A percentile compares a stretch with the other conserved stretches of the same genome.
These are phyloP conservation scores for Venturia asperata DNA, from an alignment of 2,329 filamentous ascomycete species.

Conservation along the genomic window DNA sequence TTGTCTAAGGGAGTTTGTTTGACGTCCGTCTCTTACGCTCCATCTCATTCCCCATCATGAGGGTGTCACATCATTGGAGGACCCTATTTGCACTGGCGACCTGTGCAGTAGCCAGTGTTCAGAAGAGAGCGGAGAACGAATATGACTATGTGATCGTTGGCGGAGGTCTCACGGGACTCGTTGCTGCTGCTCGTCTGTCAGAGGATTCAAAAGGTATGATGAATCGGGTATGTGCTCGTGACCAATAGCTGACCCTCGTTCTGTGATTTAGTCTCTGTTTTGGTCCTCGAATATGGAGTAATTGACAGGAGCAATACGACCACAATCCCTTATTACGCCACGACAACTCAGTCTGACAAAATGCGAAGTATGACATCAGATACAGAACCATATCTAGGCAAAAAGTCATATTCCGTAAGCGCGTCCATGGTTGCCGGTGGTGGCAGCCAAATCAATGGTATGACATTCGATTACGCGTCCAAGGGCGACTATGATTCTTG, in stretches of 20 bases:
- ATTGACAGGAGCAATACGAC: neutral
- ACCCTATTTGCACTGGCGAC: neutral
- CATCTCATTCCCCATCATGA: neutral
- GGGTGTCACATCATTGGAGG: neutral
- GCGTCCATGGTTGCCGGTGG: neutral
- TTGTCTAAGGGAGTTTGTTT: neutral
- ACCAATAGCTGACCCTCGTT: neutral
- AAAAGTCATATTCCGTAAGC: neutral
- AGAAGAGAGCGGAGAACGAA: neutral
- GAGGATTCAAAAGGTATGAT: neutral
- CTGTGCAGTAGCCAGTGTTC: neutral
- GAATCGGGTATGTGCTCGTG: too few relatives aligned
- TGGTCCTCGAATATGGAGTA: neutral
- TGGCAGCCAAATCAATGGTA: neutral
- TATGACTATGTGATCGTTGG: slow-evolving; percentile 13
- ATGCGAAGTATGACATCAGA: neutral
- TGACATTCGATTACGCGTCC: slow-evolving; percentile 1
- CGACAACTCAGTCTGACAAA: neutral
- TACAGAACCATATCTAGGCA: neutral
- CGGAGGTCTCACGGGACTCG: slow-evolving; percentile 21
- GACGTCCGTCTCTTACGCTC: neutral
- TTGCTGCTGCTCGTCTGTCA: slow-evolving; percentile 1
- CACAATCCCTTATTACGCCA: neutral
- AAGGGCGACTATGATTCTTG: neutral
- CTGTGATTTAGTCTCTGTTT: neutral